phyloP scores from a whole-genome alignment of 768 basidiomycete genomes.

The Pisolithus microcarpus region DNA sequence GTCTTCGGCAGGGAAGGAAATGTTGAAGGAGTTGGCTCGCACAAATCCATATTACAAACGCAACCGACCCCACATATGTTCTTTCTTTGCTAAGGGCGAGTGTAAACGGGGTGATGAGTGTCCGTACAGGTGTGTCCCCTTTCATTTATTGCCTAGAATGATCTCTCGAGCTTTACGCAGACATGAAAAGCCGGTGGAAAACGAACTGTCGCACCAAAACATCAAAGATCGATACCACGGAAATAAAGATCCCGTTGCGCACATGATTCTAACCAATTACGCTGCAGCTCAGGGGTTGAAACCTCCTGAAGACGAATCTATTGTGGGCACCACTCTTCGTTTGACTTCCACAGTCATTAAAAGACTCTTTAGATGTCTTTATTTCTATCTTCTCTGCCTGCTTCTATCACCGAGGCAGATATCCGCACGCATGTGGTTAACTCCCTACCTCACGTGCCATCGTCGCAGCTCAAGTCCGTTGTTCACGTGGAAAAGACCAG shows the following conservation, averaged over 20 bases:
- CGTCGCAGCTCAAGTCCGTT: conserved; percentile 69
- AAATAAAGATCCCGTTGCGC: conserved; percentile 86
- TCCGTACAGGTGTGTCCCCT: conserved; percentile 61
- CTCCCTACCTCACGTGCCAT: conserved; percentile 57
- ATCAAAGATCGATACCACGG: conserved; percentile 94
- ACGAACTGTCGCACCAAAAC: conserved; percentile 84
- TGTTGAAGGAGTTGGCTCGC: conserved; percentile 91
- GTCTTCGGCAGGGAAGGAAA: conserved; percentile 84
- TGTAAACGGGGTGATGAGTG: conserved; percentile 89
- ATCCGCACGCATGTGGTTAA: conserved; percentile 66
- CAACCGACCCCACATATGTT: conserved; percentile 89
- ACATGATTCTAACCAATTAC: conserved; percentile 75
- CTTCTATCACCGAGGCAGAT: conserved; percentile 60
- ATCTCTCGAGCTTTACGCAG: conserved; percentile 30
- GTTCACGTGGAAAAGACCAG: conserved; percentile 80
- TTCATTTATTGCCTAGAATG: not conserved
- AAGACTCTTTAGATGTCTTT: conserved; percentile 59
- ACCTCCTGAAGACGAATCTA: conserved; percentile 79
- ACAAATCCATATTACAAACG: conserved; percentile 97
- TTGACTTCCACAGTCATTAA: conserved; percentile 2
- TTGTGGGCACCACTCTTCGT: conserved; percentile 46
- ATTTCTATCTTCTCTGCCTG: conserved; percentile 74
- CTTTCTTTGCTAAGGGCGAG: conserved; percentile 93
- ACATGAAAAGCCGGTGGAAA: conserved; percentile 83
- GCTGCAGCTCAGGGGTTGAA: conserved; percentile 79